Base-by-base conservation (phyloP, 192 early-diverging fungal species). In the Gryganskiella cystojenkinii region DNA sequence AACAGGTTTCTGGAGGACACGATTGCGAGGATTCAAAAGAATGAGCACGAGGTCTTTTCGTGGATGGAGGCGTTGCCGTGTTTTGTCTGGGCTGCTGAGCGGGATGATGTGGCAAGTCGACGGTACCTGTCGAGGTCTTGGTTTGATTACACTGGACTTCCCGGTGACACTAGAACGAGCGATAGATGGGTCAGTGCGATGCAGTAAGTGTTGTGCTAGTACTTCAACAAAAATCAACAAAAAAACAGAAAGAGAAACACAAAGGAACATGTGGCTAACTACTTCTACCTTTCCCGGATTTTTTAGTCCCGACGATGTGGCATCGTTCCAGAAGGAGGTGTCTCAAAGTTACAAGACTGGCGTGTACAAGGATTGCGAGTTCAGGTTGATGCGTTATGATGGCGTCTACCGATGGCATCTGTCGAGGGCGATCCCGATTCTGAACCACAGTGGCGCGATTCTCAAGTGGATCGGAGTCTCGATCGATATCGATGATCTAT, bases 51-150 rank as follows among this genome's bases (percentile, higher is more conserved):
- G 14, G 66, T 78, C n/a, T 78, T 78, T 47, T 78, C 74, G 9
- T 78, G 74, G 74, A 78, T 78, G 74, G 74, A 78, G 28, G 74
- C 74, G 20, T 31, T 78, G 4, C 74, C 74, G 19, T 78, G 74
- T 55, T 78, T 69, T 69, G 67, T 78, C 20, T 78, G 74, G 74
- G 74, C 67, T 22, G 74, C 74, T 3, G 74, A 78, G 14, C 65
- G 47, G 0, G 74, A 78, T 50, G 66, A 78, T 54, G 73, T 69
- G 19, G 35, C 47, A 30, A 78, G 74, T 54, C 74, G 74, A 2
- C 44, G 61, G 27, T 78, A 78, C 22, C 74, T 78, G 13, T 78
- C 74, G 10, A 50, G 74, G 37, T 78, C 74, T 0, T 78, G 74
- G 74, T 78, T 78, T 45, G 74, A 69, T 22, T 78, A 64, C 28